phyloP scores from a whole-genome alignment of 2,329 filamentous ascomycete genomes.

The Cyclaneusma minus region DNA sequence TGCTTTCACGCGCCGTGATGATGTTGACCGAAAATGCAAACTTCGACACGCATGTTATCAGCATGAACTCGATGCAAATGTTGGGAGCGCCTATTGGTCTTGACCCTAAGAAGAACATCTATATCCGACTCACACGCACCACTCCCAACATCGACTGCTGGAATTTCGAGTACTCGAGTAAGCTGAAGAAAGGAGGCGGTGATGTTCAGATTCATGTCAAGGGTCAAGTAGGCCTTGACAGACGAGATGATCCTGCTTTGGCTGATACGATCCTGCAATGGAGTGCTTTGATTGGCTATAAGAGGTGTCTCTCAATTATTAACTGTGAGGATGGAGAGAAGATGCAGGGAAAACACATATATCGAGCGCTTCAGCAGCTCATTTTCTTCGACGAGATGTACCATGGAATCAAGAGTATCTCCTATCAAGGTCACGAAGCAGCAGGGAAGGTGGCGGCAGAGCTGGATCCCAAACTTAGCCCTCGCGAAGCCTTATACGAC shows the following conservation, averaged over 20 bases:
- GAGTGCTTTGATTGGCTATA: constrained; percentile 8
- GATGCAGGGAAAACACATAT: constrained; percentile 22
- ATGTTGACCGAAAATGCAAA: constrained; percentile 13
- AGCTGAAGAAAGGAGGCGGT: too few species aligned
- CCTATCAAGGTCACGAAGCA: constrained; percentile 14
- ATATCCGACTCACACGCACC: constrained; percentile 14
- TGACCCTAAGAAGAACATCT: too few species aligned
- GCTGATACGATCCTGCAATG: too few species aligned
- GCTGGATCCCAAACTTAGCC: constrained; percentile 6
- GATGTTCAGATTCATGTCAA: too few species aligned
- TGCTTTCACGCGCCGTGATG: constrained; percentile 21
- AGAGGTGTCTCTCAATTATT: constrained; percentile 18
- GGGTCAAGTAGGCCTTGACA: too few species aligned
- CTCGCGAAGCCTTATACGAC: constrained; percentile 8
- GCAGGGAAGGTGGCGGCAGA: constrained; percentile 13
- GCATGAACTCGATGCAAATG: too few species aligned
- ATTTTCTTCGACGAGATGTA: constrained; percentile 20
- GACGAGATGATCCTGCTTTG: background rate
- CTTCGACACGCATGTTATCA: too few species aligned
- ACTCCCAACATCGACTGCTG: too few species aligned
- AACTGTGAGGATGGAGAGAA: constrained; percentile 15
- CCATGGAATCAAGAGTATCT: constrained; percentile 18
- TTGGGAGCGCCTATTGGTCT: too few species aligned
- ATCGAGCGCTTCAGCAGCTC: constrained; percentile 20
- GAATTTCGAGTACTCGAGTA: too few species aligned